Base-by-base conservation (phyloP, 805 yeast genomes). In the Cyberlindnera japonica region DNA sequence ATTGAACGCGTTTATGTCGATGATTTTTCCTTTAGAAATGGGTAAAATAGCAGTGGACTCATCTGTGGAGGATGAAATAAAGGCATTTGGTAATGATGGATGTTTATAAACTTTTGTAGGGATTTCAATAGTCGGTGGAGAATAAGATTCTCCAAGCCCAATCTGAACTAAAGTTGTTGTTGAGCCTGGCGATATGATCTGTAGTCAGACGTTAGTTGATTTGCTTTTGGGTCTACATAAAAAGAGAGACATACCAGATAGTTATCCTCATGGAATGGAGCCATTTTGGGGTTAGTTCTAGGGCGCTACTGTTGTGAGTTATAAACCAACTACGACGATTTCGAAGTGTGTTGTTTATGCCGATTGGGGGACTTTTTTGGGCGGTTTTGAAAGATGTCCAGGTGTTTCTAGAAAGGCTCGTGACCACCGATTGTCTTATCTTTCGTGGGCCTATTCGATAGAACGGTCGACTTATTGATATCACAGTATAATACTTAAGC, bases 181-280 rank as follows among this genome's bases (percentile, higher is more conserved):
- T 3, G 95, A 83, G 21, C 96, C 96, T 1, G 95, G 86, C 40
- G 87, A 81, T 21, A 90, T 74, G 21, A 90, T 74, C 67, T 61
- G 25, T 24, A 24, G n/a, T 36, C 21, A 12, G 36, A 39, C 20
- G 45, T 40, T 31, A 27, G 54, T 47, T 17, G 23, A 33, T 23
- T 7, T 22, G 24, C 8, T 11, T 16, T 18, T n/a, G n/a, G 13
- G 5, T n/a, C 22, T 17, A n/a, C 14, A 21, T 19, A 6, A 6
- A 11, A 6, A 6, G 19, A 21, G 29, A 33, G 15, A 10, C 59
- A 3, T 35, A 55, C 58, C 35, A 55, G 29, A 38, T 41, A 55
- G 35, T 51, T 44, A n/a, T 49, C 53, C 41, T 57, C 60, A 33
- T 48, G 53, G 44, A 55, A 57, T n/a, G 61, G 61, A 14, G 60